phyloP scores from a whole-genome alignment of 805 yeast species.

The Scheffersomyces lignosus region DNA sequence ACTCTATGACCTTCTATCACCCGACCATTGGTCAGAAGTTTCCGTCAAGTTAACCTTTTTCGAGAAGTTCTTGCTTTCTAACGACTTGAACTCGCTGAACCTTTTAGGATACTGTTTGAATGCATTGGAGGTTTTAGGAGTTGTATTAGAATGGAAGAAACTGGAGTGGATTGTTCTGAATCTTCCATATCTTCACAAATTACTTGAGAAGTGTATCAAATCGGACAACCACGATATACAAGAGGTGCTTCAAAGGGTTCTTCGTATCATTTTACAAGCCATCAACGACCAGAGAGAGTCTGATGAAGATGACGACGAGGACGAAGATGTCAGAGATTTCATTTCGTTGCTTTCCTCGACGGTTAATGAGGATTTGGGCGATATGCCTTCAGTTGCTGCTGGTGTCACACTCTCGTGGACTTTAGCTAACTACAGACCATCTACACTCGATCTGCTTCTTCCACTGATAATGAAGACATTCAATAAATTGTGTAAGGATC shows the following conservation, averaged over 20 bases:
- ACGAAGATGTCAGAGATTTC: slow-evolving; percentile 64
- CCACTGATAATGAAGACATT: slow-evolving; percentile 83
- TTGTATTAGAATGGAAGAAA: slow-evolving; percentile 76
- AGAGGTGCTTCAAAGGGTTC: slow-evolving; percentile 74
- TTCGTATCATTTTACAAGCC: slow-evolving; percentile 68
- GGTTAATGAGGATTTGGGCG: slow-evolving; percentile 75
- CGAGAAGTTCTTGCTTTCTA: slow-evolving; percentile 79
- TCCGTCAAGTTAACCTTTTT: slow-evolving; percentile 84
- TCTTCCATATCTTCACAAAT: slow-evolving; percentile 62
- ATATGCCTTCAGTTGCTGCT: slow-evolving; percentile 78
- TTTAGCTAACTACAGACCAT: slow-evolving; percentile 70
- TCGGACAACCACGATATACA: slow-evolving; percentile 87
- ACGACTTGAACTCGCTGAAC: slow-evolving; percentile 69
- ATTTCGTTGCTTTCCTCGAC: slow-evolving; percentile 60
- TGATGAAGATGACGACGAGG: slow-evolving; percentile 50
- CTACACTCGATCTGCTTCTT: slow-evolving; percentile 69
- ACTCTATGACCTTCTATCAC: slow-evolving; percentile 68
- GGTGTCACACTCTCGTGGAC: slow-evolving; percentile 85
- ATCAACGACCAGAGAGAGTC: slow-evolving; percentile 45
- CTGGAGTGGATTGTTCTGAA: slow-evolving; percentile 79
- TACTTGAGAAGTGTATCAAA: slow-evolving; percentile 77
- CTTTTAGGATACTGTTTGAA: slow-evolving; percentile 80
- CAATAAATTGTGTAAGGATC: slow-evolving; percentile 87
- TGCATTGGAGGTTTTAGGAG: slow-evolving; percentile 85
- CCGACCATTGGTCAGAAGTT: slow-evolving; percentile 83